phyloP scores from a whole-genome alignment of 1,284 basidiomycete genomes.

The Cryptococcus hybrid region DNA sequence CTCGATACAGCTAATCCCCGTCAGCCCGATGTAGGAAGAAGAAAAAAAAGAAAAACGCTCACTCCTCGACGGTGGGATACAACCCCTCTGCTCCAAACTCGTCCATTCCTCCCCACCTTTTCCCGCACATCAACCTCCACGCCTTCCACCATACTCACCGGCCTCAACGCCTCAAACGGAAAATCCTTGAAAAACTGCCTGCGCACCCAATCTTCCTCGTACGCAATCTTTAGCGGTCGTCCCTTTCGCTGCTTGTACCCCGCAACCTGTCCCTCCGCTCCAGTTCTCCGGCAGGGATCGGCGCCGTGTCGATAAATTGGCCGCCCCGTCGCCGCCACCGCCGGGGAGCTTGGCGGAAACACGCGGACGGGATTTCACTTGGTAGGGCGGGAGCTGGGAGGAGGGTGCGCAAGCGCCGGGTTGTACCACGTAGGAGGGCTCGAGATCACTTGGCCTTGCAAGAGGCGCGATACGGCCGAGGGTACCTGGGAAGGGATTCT shows the following conservation, averaged over 20 bases:
- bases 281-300: slow-evolving; percentile 7
- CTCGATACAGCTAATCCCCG: slow-evolving; percentile 63
- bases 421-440: slow-evolving; percentile 79
- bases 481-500: slow-evolving; percentile 79
- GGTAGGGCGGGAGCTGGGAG: slow-evolving; percentile 65
- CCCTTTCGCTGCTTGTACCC: slow-evolving; percentile 53
- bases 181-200: slow-evolving; percentile 89
- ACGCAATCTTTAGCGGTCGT: slow-evolving; percentile 66
- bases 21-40: slow-evolving; percentile 22
- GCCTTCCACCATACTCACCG: slow-evolving; percentile 64
- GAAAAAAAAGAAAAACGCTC: slow-evolving; percentile 53
- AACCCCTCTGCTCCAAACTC: slow-evolving; percentile 64
- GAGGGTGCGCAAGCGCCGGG: slow-evolving; percentile 79
- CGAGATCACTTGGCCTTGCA: slow-evolving; percentile 58
- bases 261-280: slow-evolving; percentile 27
- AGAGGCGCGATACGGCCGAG: slow-evolving; percentile 39
- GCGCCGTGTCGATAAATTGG: slow-evolving; percentile 8
- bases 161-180: slow-evolving; percentile 90
- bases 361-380: slow-evolving; percentile 57
- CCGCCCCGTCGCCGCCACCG: not conserved
- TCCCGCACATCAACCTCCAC: slow-evolving; percentile 53
- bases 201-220: slow-evolving; percentile 81
- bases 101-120: slow-evolving; percentile 70
- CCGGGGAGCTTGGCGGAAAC: slow-evolving; percentile 15
- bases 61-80: slow-evolving; percentile 50